Base-by-base conservation (phyloP, 2,329 filamentous ascomycete genomes). In the Pestalotiopsis sp. region DNA sequence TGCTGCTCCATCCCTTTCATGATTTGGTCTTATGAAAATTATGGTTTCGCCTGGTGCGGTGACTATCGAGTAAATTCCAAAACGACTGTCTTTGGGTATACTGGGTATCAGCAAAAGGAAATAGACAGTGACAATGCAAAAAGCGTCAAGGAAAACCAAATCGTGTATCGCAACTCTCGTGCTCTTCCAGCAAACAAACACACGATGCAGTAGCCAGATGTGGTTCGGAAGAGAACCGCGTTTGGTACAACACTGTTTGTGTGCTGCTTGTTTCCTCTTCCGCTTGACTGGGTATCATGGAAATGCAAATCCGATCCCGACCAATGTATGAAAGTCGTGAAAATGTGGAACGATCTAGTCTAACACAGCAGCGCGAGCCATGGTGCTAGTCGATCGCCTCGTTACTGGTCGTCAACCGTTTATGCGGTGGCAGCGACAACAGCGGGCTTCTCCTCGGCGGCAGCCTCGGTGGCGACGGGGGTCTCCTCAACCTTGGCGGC, bases 251-350 rank as follows among this genome's bases (percentile, higher is more conserved):
- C 38, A 49, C 17, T 36, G 31, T 27, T 39, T 59, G 27, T 59
- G 64, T 27, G 25, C 49, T 27, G 64, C 45, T 49, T 38, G 23
- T 41, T 41, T 67, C 39, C 56, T 59, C 65, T n/a, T 61, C 52
- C 65, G 38, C 52, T 45, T 67, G 56, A 67, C 56, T 65, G 78
- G 78, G 77, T 78, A 78, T 78, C 77, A 78, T 78, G 76, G 67
- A 78, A 79, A 79, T 78, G 77, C 78, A 79, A 76, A 78, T 78
- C 77, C 77, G 74, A 77, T 77, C 74, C 77, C 76, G 74, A 77
- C 77, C 77, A 78, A 76, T 66, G 64, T 66, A 66, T 66, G 49
- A 66, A 58, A 66, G 45, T 57, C 49, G 49, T 66, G 38, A 65
- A 49, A 25, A 65, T 59, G 27, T 59, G 57, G 57, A 59, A 59